A percentile compares a stretch with the other conserved stretches of the same genome.
These are phyloP conservation scores for Blastocystis sp. DNA, from an alignment of 352 stramenopile genomes.

Conservation along the genomic window DNA sequence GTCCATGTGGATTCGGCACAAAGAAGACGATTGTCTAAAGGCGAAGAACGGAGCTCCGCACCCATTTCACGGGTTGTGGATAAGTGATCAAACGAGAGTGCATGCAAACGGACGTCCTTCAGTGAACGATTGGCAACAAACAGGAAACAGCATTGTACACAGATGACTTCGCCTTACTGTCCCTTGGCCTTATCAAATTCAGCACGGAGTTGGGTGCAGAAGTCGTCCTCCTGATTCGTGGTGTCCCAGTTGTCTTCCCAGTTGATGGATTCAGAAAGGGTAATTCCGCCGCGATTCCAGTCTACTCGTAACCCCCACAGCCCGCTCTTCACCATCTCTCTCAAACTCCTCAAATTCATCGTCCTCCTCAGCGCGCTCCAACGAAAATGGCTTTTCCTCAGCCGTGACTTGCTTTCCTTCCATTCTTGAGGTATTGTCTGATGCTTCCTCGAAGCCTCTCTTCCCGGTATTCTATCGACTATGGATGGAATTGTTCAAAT, in stretches of 20 bases:
- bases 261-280: constrained; percentile 28
- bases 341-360: constrained; percentile 58
- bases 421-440: neutral
- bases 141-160: constrained; percentile 3
- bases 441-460: too few relatives aligned
- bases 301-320: neutral
- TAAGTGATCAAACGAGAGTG: too few relatives aligned
- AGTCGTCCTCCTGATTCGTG: constrained; percentile 24
- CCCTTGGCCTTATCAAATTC: constrained; percentile 35
- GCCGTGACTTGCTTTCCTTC: neutral
- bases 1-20: neutral
- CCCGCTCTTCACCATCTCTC: neutral
- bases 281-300: neutral
- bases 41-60: too few relatives aligned
- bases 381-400: neutral
- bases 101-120: too few relatives aligned
- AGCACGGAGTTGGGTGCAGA: constrained; percentile 30
- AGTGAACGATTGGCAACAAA: too few relatives aligned
- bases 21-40: neutral
- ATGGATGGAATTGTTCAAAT: too few relatives aligned
- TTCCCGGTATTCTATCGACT: too few relatives aligned
- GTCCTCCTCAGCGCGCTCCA: constrained; percentile 28
- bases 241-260: constrained; percentile 56
- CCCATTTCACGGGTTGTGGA: too few relatives aligned
- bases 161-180: neutral